phyloP scores from a whole-genome alignment of 148 eudicot species.

The Agrostemma githago region DNA sequence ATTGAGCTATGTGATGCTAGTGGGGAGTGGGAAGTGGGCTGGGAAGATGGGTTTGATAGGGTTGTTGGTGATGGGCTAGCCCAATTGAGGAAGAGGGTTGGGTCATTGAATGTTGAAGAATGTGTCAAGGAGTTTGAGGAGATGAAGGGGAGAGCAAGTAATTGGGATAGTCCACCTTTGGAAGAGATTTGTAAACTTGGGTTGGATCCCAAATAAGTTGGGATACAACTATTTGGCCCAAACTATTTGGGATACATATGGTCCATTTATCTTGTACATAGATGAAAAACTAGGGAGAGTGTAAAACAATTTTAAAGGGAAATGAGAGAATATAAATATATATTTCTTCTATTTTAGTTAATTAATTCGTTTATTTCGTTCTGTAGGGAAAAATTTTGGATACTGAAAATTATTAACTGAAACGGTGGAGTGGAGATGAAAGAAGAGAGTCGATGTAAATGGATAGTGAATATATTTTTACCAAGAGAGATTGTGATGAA shows the following conservation, averaged over 20 bases:
- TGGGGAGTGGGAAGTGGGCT: constrained; percentile 64
- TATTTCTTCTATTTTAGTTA: too few species aligned
- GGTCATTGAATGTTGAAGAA: constrained; percentile 35
- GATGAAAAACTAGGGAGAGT: not conserved
- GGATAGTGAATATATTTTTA: too few species aligned
- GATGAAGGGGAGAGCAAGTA: constrained; percentile 39
- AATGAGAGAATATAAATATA: not conserved
- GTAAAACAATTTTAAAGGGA: too few species aligned
- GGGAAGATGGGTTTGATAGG: constrained; percentile 62
- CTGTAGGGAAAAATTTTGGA: too few species aligned
- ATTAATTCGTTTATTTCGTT: too few species aligned
- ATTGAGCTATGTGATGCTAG: constrained; percentile 68
- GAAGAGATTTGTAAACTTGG: constrained; percentile 63
- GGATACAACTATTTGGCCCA: not conserved
- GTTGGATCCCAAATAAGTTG: constrained; percentile 22
- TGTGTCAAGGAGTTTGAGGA: constrained; percentile 60
- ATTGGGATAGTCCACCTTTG: constrained; percentile 58
- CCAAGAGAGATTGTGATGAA: too few species aligned
- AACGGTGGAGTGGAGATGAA: too few species aligned
- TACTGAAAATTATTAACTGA: too few species aligned
- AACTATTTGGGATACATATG: not conserved
- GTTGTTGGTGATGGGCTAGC: constrained; percentile 43
- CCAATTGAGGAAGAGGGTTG: constrained; percentile 37
- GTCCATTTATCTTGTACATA: constrained; percentile 19
- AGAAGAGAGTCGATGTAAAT: too few species aligned